Evolutionary conservation across 1,284 basidiomycete species (phyloP).

Genomic region (Ustilago curta): DNA sequence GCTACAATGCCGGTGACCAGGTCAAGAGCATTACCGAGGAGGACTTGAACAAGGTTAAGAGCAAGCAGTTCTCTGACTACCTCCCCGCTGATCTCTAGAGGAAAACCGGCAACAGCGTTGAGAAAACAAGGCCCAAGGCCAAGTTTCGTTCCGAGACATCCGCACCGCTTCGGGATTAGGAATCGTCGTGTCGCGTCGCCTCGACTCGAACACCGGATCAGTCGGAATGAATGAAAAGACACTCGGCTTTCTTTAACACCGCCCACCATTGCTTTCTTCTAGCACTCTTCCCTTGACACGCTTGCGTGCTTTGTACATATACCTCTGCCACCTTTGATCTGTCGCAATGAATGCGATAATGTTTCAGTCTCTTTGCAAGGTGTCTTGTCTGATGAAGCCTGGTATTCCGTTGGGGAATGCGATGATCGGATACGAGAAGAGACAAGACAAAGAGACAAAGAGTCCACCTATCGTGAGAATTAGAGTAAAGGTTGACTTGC

Average conservation of each 20-base stretch:
- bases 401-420: too few species aligned
- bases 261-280: constrained; percentile 3
- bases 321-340: background rate
- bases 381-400: too few species aligned
- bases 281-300: background rate
- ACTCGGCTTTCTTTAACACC: background rate
- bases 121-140: background rate
- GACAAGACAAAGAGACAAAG: too few species aligned
- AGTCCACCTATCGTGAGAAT: too few species aligned
- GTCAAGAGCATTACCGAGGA: constrained; percentile 57
- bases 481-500: too few species aligned
- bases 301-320: constrained; percentile 2
- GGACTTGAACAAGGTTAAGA: constrained; percentile 60
- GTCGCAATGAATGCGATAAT: background rate
- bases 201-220: background rate
- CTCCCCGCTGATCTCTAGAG: constrained; percentile 47
- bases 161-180: background rate
- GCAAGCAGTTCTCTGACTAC: constrained; percentile 62
- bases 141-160: background rate
- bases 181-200: background rate
- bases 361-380: too few species aligned
- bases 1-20: constrained; percentile 61
- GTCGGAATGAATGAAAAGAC: background rate
- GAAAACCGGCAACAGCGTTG: too few species aligned
- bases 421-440: too few species aligned